phyloP scores from a whole-genome alignment of 2,329 filamentous ascomycete species.

The Fusarium fujikuroi region DNA sequence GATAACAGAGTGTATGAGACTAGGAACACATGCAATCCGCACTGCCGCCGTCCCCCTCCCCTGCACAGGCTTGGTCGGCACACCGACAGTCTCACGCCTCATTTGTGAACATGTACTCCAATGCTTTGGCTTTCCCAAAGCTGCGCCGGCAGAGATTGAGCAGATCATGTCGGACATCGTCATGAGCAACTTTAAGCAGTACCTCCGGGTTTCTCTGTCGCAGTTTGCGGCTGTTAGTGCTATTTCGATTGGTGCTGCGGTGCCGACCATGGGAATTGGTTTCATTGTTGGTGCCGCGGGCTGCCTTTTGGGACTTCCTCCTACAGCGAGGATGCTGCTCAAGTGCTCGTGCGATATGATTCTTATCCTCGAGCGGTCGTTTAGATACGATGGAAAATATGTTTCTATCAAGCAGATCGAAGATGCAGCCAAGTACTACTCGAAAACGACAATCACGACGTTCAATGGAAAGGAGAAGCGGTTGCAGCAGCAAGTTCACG shows the following conservation, averaged over 20 bases:
- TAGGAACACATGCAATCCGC: conserved; percentile 43
- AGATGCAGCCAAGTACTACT: conserved; percentile 40
- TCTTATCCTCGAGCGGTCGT: conserved; percentile 39
- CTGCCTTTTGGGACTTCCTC: conserved; percentile 30
- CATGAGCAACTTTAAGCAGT: conserved; percentile 39
- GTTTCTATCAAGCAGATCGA: conserved; percentile 44
- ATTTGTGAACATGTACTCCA: conserved; percentile 45
- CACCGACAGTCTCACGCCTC: conserved; percentile 41
- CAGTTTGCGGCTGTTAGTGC: conserved; percentile 31
- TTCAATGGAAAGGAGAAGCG: conserved; percentile 40
- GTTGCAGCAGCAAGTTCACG: conserved; percentile 38
- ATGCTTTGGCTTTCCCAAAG: conserved; percentile 44
- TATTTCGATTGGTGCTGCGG: conserved; percentile 29
- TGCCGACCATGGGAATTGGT: conserved; percentile 39
- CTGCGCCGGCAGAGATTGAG: conserved; percentile 37
- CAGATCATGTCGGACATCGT: conserved; percentile 39
- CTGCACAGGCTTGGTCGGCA: conserved; percentile 40
- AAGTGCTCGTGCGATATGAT: conserved; percentile 45
- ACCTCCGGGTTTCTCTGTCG: conserved; percentile 35
- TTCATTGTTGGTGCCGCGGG: conserved; percentile 30
- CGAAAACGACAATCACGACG: conserved; percentile 28
- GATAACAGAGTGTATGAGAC: conserved; percentile 45
- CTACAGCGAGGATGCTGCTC: conserved; percentile 40
- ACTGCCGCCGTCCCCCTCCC: conserved; percentile 42
- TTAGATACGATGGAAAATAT: conserved; percentile 41